Evolutionary conservation across 2,329 filamentous ascomycete genomes (phyloP), one percentile per base, ranked within the genome.

Genomic region (Pseudogymnoascus sp.): DNA sequence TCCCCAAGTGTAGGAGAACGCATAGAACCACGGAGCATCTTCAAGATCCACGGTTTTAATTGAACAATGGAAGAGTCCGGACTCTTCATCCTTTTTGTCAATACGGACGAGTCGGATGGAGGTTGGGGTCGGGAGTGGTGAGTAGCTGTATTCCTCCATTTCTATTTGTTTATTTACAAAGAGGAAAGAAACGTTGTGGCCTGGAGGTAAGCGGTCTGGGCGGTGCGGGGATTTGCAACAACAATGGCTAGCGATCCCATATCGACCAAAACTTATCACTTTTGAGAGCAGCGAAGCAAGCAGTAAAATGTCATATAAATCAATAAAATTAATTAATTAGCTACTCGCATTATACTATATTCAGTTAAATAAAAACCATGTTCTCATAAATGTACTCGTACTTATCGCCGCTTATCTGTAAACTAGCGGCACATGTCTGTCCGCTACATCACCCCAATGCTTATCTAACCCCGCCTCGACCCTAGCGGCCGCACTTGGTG

Each of bases 401-500:
- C 31, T 19, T 33, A 33, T 56, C n/a, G 1, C 50, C 11, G n/a
- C 29, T 21, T 56, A 56, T 56, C 50, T 3, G 23, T 4, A 56
- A 56, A 56, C n/a, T 31, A 53, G 23, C 44, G 21, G 44, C 46
- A 29, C 46, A 29, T 10, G 44, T 10, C 21, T 10, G 9, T 23
- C 15, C 7, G 1, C 21, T 11, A 3, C 7, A 31, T n/a, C 19
- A 15, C 13, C 13, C 17, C 37, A 46, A 56, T 19, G 50, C 50
- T 56, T 56, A 56, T 56, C 50, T 56, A 56, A 56, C 50, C 50
- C 50, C 50, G 29, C 50, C 29, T 21, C 21, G 5, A n/a, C 50
- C n/a, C 46, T 56, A 56, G 50, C 50, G 50, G 50, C 50, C 50
- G 50, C 50, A 56, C n/a, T 11, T 56, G 29, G 50, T 35, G 50